Evolutionary conservation across 306 rosid species (phyloP), one percentile per base, ranked within the genome.

Genomic region (Cicer bijugum): DNA sequence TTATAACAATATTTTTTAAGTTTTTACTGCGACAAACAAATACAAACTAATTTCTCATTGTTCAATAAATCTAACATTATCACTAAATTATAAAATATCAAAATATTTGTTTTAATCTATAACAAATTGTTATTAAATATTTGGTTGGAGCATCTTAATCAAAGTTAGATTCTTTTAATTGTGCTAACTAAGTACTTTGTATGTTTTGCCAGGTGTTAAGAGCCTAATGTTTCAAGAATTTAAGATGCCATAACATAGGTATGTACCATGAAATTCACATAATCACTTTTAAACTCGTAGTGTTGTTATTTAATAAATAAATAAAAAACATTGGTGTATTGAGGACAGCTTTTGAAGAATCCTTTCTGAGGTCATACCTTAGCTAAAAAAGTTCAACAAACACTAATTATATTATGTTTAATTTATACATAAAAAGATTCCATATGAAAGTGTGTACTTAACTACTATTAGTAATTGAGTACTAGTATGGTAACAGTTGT

Each of bases 181-280:
- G 68, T 55, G 2, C 58, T 16, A 60, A 44, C 74, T 7, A 28
- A 28, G 35, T 28, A 65, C 76, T 45, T 52, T 23, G 74, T 17
- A 40, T 74, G 17, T 69, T 69, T 42, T 1, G 74, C 85, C 85
- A 78, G 48, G 61, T 81, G 83, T 84, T 75, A 47, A 59, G 59
- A 52, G 63, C 77, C 84, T 64, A 52, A 16, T 46, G 71, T 64
- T 19, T 75, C 10, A 58, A 42, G 57, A 81, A 52, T 63, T 39
- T 37, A 75, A 51, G 68, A 71, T 69, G 74, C 28, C 43, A 48
- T 38, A 55, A 8, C 38, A 58, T 35, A 7, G 67, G 53, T 33
- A 81, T 69, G 64, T 28, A 51, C 53, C 69, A 67, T 20, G 35
- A 64, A 79, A 59, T 19, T 19, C 10, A 14, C 47, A 73, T 5